These are phyloP conservation scores for Panicum hallii DNA, from an alignment of 202 grass and related monocot species.

Conservation along the genomic window DNA sequence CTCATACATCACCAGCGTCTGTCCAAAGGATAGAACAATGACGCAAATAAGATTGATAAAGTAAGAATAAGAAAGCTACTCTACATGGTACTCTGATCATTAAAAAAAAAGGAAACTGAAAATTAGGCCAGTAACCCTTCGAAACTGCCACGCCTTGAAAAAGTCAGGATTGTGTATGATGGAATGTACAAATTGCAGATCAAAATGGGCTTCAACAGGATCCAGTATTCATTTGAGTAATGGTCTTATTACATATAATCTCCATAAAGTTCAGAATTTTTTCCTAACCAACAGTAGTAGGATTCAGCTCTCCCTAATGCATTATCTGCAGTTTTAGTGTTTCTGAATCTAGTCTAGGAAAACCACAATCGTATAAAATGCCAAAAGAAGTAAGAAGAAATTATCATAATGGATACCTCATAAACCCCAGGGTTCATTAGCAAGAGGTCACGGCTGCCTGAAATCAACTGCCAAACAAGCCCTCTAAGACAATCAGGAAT, in stretches of 20 bases:
- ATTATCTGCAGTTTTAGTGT: not conserved
- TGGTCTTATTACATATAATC: not conserved
- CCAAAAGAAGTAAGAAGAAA: constrained; percentile 10
- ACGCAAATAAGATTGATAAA: constrained; percentile 9
- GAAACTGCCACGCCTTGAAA: not conserved
- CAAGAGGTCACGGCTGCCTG: constrained; percentile 89
- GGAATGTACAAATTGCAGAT: not conserved
- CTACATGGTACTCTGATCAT: not conserved
- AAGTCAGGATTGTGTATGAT: not conserved
- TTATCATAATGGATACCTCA: constrained; percentile 61
- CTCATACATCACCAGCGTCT: constrained; percentile 98
- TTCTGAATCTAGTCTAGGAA: not conserved
- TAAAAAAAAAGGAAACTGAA: not conserved
- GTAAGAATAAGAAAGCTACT: not conserved
- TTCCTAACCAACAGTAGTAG: not conserved
- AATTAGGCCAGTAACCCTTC: not conserved
- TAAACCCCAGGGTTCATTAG: constrained; percentile 88
- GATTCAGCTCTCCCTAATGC: not conserved
- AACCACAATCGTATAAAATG: constrained; percentile 10
- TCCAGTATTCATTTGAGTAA: not conserved
- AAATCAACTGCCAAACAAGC: constrained; percentile 97
- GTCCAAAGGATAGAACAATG: constrained; percentile 36
- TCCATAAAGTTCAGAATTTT: not conserved
- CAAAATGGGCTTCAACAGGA: not conserved
- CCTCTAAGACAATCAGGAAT: constrained; percentile 99